Evolutionary conservation across 345 rosid species (phyloP), one percentile per base, ranked within the genome.

Genomic region (Clausena lansium): DNA sequence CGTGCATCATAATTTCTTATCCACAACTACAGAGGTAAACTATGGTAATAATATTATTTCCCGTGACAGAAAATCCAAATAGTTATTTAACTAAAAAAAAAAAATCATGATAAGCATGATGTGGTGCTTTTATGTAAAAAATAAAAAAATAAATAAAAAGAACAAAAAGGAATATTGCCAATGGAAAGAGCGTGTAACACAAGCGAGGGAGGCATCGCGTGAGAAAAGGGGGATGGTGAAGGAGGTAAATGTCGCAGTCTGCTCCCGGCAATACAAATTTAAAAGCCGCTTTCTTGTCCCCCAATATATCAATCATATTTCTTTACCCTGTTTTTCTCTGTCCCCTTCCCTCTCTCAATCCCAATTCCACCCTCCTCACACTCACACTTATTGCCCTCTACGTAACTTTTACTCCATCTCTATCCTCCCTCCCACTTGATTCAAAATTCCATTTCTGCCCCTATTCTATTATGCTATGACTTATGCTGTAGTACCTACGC

Each of bases 271-370:
- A 73, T 20, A 71, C 83, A 81, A 85, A 85, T 61, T 17, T 70
- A 84, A 88, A 85, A 88, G 86, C 82, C 82, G 84, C 91, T 85
- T 84, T 85, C 84, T 69, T 85, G 90, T 85, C 88, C 81, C 87
- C 86, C 82, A 68, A 27, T 67, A 75, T 84, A 81, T 88, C 84
- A 82, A 13, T 88, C 82, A 83, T 78, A 70, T 81, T 82, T 57
- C 82, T 77, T 84, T 78, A 54, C 32, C 59, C 80, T 84, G 88
- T 82, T 82, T 85, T 77, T 70, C 82, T 58, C 76, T 87, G 90
- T 84, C 86, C 74, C 86, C 50, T 45, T 45, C 50, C 10, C 50
- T 45, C 85, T 68, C 57, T 41, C 76, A 25, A 33, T 35, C 68
- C 55, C 75, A 8, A 61, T 32, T 35, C 39, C 17, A 13, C 50